Conservation (phyloP, 169 alveolate genomes). For the Plasmodium billcollinsi region DNA sequence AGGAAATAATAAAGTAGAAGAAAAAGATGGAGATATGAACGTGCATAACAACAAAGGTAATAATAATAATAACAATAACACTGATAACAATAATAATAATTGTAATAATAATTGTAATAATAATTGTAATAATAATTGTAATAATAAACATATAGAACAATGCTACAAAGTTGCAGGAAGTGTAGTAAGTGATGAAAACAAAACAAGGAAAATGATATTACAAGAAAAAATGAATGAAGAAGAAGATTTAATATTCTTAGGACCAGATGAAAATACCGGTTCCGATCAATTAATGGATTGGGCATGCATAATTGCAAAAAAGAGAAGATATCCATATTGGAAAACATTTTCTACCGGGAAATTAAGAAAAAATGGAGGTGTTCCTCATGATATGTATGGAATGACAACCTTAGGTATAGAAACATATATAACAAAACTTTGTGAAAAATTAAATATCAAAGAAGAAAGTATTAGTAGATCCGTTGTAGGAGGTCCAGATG, state of each 20-base stretch:
- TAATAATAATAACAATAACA: neutral
- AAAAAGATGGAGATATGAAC: constrained; percentile 78
- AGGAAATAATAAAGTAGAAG: neutral
- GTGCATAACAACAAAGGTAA: neutral
- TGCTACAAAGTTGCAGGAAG: too few relatives aligned
- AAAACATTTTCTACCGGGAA: constrained; percentile 92
- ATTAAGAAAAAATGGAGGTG: constrained; percentile 89
- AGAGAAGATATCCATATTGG: constrained; percentile 85
- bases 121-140: neutral
- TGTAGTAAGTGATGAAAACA: too few relatives aligned
- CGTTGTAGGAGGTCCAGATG: constrained; percentile 93
- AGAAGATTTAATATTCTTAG: constrained; percentile 77
- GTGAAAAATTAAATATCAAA: constrained; percentile 79
- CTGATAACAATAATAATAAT: neutral
- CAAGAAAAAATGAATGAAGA: constrained; percentile 8
- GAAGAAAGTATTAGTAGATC: constrained; percentile 87
- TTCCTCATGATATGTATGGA: constrained; percentile 91
- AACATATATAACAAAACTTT: constrained; percentile 79
- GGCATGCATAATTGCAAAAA: constrained; percentile 88
- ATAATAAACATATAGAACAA: neutral
- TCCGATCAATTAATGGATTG: constrained; percentile 91
- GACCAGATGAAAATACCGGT: constrained; percentile 89
- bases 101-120: neutral
- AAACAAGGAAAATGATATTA: neutral
- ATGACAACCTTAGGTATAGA: constrained; percentile 90